Percentiles rank a stretch among this genome's conserved stretches.
phyloP scores from a whole-genome alignment of 805 yeast genomes.

The Sugiyamaella marilandica region DNA sequence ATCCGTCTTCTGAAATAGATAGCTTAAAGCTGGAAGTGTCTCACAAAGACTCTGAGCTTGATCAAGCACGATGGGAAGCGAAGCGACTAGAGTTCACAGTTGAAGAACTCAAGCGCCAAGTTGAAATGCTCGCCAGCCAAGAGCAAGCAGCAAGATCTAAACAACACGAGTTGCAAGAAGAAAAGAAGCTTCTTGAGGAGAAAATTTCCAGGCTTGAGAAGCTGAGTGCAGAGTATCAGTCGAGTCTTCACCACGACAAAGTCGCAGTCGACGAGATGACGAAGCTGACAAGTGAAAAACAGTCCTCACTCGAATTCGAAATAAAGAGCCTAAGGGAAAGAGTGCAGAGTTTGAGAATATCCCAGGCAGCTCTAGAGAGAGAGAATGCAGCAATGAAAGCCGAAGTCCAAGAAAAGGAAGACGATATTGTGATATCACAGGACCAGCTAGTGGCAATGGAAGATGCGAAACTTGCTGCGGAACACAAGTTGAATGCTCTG shows the following conservation, averaged over 20 bases:
- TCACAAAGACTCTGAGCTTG: conserved; percentile 25
- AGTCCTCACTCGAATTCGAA: conserved; percentile 31
- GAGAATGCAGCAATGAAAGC: conserved; percentile 4
- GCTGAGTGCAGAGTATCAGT: conserved; percentile 10
- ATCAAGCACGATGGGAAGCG: conserved; percentile 16
- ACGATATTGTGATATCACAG: conserved; percentile 15
- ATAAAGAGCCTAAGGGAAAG: conserved; percentile 30
- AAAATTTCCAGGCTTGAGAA: conserved; percentile 15
- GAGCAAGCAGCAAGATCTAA: conserved; percentile 5
- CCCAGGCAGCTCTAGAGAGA: neutral
- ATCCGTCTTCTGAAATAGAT: conserved; percentile 12
- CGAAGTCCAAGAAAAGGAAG: conserved; percentile 16
- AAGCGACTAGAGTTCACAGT: neutral
- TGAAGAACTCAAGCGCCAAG: conserved; percentile 32
- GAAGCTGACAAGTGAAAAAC: conserved; percentile 30
- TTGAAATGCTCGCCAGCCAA: neutral
- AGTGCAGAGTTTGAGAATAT: conserved; percentile 16
- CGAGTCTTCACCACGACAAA: conserved; percentile 24
- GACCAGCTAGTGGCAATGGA: conserved; percentile 10
- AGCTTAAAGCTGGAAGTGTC: conserved; percentile 23
- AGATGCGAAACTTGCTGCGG: conserved; percentile 2
- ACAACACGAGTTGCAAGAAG: conserved; percentile 22
- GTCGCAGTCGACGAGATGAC: conserved; percentile 26
- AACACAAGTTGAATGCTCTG: conserved; percentile 6
- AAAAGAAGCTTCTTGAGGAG: conserved; percentile 14